phyloP scores from a whole-genome alignment of 2,329 filamentous ascomycete genomes.

The Colletotrichum nymphaeae region DNA sequence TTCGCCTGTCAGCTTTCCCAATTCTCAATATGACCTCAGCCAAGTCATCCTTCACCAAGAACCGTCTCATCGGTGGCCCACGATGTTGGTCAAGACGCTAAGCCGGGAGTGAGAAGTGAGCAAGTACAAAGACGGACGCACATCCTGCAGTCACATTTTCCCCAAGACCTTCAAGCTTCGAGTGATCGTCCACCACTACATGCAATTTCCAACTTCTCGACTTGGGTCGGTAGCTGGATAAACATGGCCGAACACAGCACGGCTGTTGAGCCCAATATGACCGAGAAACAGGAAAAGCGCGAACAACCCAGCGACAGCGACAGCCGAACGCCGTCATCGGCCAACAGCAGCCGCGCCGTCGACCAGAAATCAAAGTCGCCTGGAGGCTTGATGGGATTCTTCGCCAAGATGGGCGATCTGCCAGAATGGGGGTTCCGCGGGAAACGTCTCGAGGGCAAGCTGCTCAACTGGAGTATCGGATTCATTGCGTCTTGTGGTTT shows the following conservation, averaged over 20 bases:
- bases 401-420: slow-evolving; percentile 38
- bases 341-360: slow-evolving; percentile 18
- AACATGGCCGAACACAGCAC: slow-evolving; percentile 2
- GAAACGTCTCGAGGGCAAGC: slow-evolving; percentile 37
- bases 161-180: background rate
- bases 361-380: background rate
- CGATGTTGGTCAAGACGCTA: background rate
- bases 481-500: slow-evolving; percentile 44
- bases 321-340: slow-evolving; percentile 15
- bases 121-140: slow-evolving; percentile 28
- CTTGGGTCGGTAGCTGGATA: background rate
- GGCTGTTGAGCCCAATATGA: slow-evolving; percentile 9
- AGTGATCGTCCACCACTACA: background rate
- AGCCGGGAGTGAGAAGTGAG: slow-evolving; percentile 1
- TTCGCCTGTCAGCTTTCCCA: background rate
- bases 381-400: slow-evolving; percentile 21
- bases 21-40: slow-evolving; percentile 30
- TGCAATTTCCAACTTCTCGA: no score
- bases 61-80: slow-evolving; percentile 3
- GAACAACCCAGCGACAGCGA: slow-evolving; percentile 15
- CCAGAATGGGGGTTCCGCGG: slow-evolving; percentile 41
- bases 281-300: slow-evolving; percentile 30
- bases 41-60: slow-evolving; percentile 22
- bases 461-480: slow-evolving; percentile 43
- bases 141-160: background rate